phyloP scores from a whole-genome alignment of 2,329 filamentous ascomycete genomes.

The Curvularia eragrostidis region DNA sequence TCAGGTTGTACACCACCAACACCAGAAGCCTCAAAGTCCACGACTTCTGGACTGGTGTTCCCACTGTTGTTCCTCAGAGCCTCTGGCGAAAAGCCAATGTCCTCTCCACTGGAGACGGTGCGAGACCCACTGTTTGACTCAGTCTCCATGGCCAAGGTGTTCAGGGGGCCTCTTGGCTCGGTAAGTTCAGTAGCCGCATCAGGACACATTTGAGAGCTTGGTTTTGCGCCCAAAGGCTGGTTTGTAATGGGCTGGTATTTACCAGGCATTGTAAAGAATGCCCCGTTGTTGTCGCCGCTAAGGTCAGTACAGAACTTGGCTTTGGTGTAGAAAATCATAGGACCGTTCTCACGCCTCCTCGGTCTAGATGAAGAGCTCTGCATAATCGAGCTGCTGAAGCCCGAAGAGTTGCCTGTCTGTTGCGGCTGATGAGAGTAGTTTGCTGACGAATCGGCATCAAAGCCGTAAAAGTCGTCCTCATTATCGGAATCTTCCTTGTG shows the following conservation, averaged over 20 bases:
- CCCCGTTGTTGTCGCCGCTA: constrained; percentile 64
- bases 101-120: constrained; percentile 33
- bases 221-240: constrained; percentile 42
- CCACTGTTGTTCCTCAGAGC: constrained; percentile 36
- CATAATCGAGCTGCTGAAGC: constrained; percentile 56
- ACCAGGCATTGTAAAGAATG: constrained; percentile 25
- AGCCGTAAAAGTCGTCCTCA: constrained; percentile 47
- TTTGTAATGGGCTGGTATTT: constrained; percentile 42
- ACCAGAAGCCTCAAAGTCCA: constrained; percentile 59
- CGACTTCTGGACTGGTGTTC: constrained; percentile 32
- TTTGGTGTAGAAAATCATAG: constrained; percentile 83
- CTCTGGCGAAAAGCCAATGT: constrained; percentile 48
- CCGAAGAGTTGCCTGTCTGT: constrained; percentile 49
- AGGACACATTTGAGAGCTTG: constrained; percentile 1
- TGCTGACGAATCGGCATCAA: constrained; percentile 36
- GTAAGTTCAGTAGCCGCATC: constrained; percentile 31
- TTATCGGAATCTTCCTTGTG: constrained; percentile 54
- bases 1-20: constrained; percentile 67
- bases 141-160: constrained; percentile 28
- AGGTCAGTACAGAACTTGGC: constrained; percentile 82
- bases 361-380: constrained; percentile 56
- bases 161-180: constrained; percentile 37
- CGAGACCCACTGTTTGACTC: constrained; percentile 43
- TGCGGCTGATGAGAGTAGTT: constrained; percentile 40
- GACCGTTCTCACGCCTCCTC: constrained; percentile 68